Evolutionary conservation across 805 yeast species (phyloP), one percentile per base, ranked within the genome.

Genomic region (Pichia ethanolica): DNA sequence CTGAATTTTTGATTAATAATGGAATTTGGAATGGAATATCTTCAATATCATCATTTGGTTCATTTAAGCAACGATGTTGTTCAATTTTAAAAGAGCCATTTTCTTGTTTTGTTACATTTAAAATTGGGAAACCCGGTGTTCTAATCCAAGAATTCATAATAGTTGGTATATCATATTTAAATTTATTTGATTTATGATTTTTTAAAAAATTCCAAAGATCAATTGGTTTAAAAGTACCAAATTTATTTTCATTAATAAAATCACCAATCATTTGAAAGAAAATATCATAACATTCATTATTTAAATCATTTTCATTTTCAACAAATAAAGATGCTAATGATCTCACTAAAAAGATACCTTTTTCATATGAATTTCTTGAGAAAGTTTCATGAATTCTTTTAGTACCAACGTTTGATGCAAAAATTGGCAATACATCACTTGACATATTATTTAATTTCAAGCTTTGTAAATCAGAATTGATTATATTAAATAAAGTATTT

Each of bases 1-100:
- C 70, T 27, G 42, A 47, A 2, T 68, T 55, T 44, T 66, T 72
- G 36, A 79, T 61, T 4, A 72, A 63, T 52, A 86, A 61, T 4
- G 91, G 90, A 42, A 84, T 67, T 53, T 81, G 83, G 59, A 70
- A 84, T 4, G 84, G 83, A 39, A 71, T 66, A 56, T 82, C 81
- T 59, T 81, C 87, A 36, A 72, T 55, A 12, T 67, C 57, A 7
- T 59, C 53, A 25, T 47, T 47, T 14, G 48, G 54, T 25, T 61
- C 60, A 57, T 60, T 60, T 13, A 72, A 41, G 49, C 63, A 70
- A 38, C 72, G 58, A 51, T 71, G 73, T 56, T 74, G 78, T 42
- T 62, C 71, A 33, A 81, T 62, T 32, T 64, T 61, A 52, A 81
- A 63, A 4, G 59, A 59, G 9, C 64, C 72, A 11, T 64, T 62